These are phyloP conservation scores for Serpula lacrymans DNA, from an alignment of 768 basidiomycete genomes.

Conservation along the genomic window DNA sequence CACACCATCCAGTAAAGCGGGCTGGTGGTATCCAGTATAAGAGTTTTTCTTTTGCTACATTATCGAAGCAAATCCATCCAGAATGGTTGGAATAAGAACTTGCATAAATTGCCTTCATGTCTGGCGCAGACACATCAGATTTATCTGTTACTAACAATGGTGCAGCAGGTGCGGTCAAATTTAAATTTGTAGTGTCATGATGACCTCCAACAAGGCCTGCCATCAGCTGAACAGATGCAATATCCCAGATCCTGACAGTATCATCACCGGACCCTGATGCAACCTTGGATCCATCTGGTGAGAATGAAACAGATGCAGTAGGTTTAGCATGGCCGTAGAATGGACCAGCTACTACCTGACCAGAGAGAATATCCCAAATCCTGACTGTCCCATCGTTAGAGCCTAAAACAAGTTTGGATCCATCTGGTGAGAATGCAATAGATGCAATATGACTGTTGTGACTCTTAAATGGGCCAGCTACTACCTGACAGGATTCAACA, in stretches of 20 bases:
- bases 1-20: too few species aligned
- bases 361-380: conserved; percentile 2
- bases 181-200: too few species aligned
- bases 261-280: conserved; percentile 5
- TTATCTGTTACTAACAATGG: too few species aligned
- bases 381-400: conserved; percentile 6
- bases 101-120: too few species aligned
- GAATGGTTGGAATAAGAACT: too few species aligned
- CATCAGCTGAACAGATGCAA: background rate
- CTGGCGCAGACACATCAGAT: too few species aligned
- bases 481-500: conserved; percentile 5
- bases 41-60: too few species aligned
- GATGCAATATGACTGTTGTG: conserved; percentile 2
- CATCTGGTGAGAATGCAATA: conserved; percentile 9
- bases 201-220: conserved; percentile 2
- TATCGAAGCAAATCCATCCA: too few species aligned
- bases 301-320: conserved; percentile 3
- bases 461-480: conserved; percentile 3
- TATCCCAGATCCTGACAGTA: conserved; percentile 7
- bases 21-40: too few species aligned
- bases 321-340: conserved; percentile 4
- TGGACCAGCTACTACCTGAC: background rate
- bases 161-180: too few species aligned
- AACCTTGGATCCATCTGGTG: conserved; percentile 3
- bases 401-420: conserved; percentile 7